Evolutionary conservation across 2,329 filamentous ascomycete species (phyloP).

Genomic region (Fusarium sp.): DNA sequence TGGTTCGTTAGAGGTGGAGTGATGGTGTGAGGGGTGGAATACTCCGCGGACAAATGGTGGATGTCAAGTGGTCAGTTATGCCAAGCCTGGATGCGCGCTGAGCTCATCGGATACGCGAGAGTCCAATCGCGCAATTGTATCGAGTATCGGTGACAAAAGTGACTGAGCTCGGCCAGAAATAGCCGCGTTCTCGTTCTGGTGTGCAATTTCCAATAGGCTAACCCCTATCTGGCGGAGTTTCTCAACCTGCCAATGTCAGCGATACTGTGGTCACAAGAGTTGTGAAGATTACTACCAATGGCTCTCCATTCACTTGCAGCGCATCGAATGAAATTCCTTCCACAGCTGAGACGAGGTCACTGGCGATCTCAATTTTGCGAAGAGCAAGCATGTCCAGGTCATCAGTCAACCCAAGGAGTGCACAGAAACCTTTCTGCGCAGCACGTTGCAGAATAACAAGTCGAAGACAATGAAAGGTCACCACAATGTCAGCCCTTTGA

Average conservation of each 20-base stretch:
- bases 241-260: conserved; percentile 11
- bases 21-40: not conserved
- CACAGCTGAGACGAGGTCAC: conserved; percentile 1
- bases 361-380: conserved; percentile 21
- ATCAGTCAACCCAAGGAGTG: conserved; percentile 12
- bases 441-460: conserved; percentile 7
- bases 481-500: conserved; percentile 15
- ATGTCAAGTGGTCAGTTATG: not conserved
- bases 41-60: conserved; percentile 23
- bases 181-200: conserved; percentile 10
- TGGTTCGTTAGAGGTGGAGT: not conserved
- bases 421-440: conserved; percentile 3
- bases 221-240: conserved; percentile 27
- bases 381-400: conserved; percentile 17
- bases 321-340: conserved; percentile 18
- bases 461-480: conserved; percentile 23
- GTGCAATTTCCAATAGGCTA: conserved; percentile 17
- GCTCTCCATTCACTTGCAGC: conserved; percentile 19
- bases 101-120: conserved; percentile 27
- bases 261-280: not conserved
- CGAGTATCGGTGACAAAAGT: conserved; percentile 3
- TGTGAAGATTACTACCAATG: conserved; percentile 5
- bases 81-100: conserved; percentile 2
- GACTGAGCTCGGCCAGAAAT: conserved; percentile 12
- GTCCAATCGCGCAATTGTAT: conserved; percentile 17